A percentile compares a stretch with the other conserved stretches of the same genome.
phyloP scores from a whole-genome alignment of 441 rosid genomes.

The Geranium incanum region DNA sequence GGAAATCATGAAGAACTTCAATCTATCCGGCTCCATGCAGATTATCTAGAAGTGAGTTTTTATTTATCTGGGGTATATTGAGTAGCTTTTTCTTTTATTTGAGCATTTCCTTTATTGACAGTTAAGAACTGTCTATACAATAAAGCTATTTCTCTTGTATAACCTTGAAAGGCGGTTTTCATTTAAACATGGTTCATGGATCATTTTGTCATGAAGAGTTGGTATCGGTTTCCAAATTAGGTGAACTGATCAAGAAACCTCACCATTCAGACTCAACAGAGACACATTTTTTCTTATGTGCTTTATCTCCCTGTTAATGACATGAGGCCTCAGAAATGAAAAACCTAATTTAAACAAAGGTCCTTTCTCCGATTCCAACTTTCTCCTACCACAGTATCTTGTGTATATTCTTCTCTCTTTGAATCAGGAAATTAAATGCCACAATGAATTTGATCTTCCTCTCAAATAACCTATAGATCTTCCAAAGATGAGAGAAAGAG shows the following conservation, averaged over 20 bases:
- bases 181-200: background rate
- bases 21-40: conserved; percentile 38
- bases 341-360: background rate
- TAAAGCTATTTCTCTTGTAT: background rate
- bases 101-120: background rate
- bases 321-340: background rate
- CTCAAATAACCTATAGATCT: background rate
- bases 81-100: background rate
- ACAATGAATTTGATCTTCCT: background rate
- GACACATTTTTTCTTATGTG: background rate
- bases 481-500: background rate
- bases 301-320: background rate
- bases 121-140: no score
- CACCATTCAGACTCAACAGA: background rate
- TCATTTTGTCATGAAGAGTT: background rate
- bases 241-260: background rate
- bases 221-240: background rate
- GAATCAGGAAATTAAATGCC: background rate
- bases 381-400: no score
- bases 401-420: background rate
- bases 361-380: background rate
- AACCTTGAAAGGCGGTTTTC: background rate
- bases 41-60: conserved; percentile 67
- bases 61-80: background rate
- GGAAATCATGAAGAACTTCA: conserved; percentile 39